Evolutionary conservation across 306 rosid genomes (phyloP).

Genomic region (Prunus campanulata): DNA sequence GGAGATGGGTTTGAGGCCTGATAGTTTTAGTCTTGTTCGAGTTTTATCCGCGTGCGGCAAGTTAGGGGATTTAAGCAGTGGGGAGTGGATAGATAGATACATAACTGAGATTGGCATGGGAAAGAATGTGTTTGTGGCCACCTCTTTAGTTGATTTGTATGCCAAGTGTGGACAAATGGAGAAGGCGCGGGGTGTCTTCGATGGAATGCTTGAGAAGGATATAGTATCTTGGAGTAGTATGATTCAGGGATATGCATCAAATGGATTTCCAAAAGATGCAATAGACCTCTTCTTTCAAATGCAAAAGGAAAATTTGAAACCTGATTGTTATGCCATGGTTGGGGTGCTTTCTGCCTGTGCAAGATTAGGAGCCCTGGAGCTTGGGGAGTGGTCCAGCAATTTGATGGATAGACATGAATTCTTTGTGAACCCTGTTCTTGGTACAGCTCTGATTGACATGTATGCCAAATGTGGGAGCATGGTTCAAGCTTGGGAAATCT

Average conservation of each 20-base stretch:
- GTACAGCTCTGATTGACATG: constrained; percentile 73
- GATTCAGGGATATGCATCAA: constrained; percentile 66
- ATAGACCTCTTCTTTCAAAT: constrained; percentile 59
- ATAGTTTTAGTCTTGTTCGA: constrained; percentile 49
- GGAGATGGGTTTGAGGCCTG: constrained; percentile 67
- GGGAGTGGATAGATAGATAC: constrained; percentile 60
- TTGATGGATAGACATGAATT: constrained; percentile 50
- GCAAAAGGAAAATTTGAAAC: constrained; percentile 49
- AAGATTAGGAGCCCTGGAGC: constrained; percentile 56
- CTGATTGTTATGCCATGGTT: constrained; percentile 67
- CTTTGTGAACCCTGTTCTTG: constrained; percentile 51
- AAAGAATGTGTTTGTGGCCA: constrained; percentile 54
- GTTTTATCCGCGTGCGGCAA: constrained; percentile 52
- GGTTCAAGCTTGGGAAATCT: constrained; percentile 51
- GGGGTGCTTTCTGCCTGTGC: constrained; percentile 72
- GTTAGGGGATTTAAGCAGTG: constrained; percentile 51
- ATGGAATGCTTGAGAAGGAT: constrained; percentile 59
- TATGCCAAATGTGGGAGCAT: constrained; percentile 73
- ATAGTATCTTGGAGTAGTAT: constrained; percentile 66
- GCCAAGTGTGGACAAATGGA: constrained; percentile 61
- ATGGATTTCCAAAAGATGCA: constrained; percentile 58
- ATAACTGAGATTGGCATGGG: constrained; percentile 40
- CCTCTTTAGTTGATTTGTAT: constrained; percentile 66
- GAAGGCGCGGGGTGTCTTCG: constrained; percentile 42
- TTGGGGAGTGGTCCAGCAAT: constrained; percentile 57